Conservation (phyloP, 345 rosid genomes). For the Gossypium longicalyx region DNA sequence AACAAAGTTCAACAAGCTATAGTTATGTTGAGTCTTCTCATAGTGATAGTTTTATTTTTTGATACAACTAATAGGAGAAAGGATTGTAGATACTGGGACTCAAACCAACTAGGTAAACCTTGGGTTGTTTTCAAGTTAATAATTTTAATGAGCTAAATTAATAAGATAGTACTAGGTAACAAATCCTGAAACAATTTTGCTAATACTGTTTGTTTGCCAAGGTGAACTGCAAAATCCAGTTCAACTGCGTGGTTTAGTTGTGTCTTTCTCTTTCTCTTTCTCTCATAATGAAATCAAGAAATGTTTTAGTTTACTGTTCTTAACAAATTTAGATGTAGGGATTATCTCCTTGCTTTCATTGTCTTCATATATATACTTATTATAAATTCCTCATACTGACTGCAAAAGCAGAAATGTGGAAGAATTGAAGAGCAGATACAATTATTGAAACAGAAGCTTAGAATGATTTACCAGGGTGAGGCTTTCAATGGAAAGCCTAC, state of each 20-base stretch:
- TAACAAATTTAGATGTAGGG: neutral
- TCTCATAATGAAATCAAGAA: neutral
- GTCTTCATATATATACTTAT: neutral
- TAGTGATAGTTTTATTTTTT: neutral
- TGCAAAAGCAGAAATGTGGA: constrained; percentile 70
- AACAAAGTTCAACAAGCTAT: neutral
- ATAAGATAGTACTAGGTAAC: neutral
- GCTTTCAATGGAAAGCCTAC: constrained; percentile 87
- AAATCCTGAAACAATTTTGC: too few relatives aligned
- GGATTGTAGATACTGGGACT: too few relatives aligned
- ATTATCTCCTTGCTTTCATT: neutral
- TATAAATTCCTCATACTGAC: neutral
- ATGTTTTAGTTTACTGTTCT: neutral
- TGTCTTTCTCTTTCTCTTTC: too few relatives aligned
- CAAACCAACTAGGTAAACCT: too few relatives aligned
- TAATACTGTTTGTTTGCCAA: neutral
- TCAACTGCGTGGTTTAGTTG: neutral
- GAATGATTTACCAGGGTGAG: constrained; percentile 73
- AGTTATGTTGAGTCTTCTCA: neutral
- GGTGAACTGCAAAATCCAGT: neutral
- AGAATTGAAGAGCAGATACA: constrained; percentile 77
- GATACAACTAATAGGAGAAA: too few relatives aligned
- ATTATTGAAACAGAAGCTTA: constrained; percentile 63
- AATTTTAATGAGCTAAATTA: neutral
- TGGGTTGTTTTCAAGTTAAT: neutral